Evolutionary conservation across 495 filamentous ascomycete species (phyloP), one percentile per base, ranked within the genome.

Genomic region (Penicillium lividum): DNA sequence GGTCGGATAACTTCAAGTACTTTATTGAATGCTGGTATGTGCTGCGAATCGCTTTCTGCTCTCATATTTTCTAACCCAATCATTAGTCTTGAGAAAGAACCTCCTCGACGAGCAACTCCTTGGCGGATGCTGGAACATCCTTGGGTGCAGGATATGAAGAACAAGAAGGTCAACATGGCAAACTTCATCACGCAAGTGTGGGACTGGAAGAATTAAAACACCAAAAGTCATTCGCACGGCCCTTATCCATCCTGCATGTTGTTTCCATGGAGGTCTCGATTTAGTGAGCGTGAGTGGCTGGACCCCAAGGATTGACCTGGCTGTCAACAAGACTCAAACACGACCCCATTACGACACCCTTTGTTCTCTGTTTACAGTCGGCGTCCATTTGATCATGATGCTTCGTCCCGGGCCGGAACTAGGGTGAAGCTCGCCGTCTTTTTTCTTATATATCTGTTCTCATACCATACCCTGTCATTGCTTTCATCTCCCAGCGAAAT

Each of bases 71-170:
- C 45, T 58, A 56, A 57, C 60, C 29, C 16, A 44, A 36, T 25
- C 53, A 28, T 10, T 33, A 97, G 93, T 76, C 84, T 97, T 53
- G 94, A 98, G 73, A 98, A 98, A 77, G 92, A 98, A 68, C 86
- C 87, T 28, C 77, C 77, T 57, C 86, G 93, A 67, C 84, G 94
- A 61, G 95, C 93, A 34, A 93, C 88, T 50, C 94, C 94, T 36
- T 98, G 95, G 94, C 89, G 93, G 59, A 98, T 98, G 93, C 86
- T 97, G 61, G 95, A 98, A 63, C 95, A 98, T 79, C 94, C 94
- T 7, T 98, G 94, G 94, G 93, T 98, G 84, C 76, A 89, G 55
- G 94, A 97, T 66, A 97, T 97, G 90, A 88, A 86, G 62, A 83
- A 84, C 53, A 98, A 97, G 81, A 90, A 92, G 68, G 95, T 98